Percentiles rank a stretch among this genome's conserved stretches.
phyloP scores from a whole-genome alignment of 495 filamentous ascomycete genomes.

The Penicillium odoratum region DNA sequence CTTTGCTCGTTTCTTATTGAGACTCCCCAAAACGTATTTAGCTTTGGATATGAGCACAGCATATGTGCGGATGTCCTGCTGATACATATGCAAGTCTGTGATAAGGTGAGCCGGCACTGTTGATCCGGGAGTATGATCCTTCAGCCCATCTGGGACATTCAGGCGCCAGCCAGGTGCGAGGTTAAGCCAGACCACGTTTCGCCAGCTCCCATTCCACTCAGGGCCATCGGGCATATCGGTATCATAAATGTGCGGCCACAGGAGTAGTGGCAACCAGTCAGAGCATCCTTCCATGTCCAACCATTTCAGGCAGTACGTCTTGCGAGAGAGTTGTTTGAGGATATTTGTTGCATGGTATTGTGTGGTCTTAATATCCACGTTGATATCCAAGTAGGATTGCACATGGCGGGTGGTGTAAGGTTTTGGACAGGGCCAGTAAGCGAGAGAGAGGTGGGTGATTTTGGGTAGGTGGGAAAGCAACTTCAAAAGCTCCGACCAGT shows the following conservation, averaged over 20 bases:
- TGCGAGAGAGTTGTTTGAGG: constrained; percentile 64
- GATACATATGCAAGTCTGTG: neutral
- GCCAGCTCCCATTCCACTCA: constrained; percentile 54
- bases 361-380: constrained; percentile 24
- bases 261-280: constrained; percentile 66
- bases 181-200: constrained; percentile 48
- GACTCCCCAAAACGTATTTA: too few relatives aligned
- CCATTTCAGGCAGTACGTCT: constrained; percentile 71
- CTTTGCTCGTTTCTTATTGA: constrained; percentile 28
- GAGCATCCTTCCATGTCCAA: constrained; percentile 79
- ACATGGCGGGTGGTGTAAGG: too few relatives aligned
- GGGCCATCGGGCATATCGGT: constrained; percentile 32
- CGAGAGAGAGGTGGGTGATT: constrained; percentile 75
- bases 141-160: neutral
- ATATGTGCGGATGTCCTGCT: constrained; percentile 29
- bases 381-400: too few relatives aligned
- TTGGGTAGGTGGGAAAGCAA: constrained; percentile 61
- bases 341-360: constrained; percentile 69
- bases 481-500: constrained; percentile 67
- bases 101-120: neutral
- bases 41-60: constrained; percentile 24
- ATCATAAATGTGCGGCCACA: constrained; percentile 30
- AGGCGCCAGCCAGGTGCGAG: constrained; percentile 47
- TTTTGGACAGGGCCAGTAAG: constrained; percentile 74
- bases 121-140: neutral